These are phyloP conservation scores for Mucor irregularis DNA, from an alignment of 371 early-diverging fungal genomes.

Conservation along the genomic window DNA sequence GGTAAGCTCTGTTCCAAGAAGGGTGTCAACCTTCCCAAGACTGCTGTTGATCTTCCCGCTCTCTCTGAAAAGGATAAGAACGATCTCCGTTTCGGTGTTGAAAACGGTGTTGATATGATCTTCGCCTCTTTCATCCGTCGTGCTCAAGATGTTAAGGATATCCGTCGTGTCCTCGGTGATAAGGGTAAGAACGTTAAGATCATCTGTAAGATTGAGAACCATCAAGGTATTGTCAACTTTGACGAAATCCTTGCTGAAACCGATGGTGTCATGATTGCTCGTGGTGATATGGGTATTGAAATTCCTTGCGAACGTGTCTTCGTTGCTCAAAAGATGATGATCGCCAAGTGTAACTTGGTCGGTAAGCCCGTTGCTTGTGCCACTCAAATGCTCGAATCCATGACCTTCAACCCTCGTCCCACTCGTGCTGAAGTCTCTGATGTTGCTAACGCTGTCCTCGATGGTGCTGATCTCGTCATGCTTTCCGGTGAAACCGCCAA, in stretches of 20 bases:
- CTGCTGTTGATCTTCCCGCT: conserved; percentile 82
- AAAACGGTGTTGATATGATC: conserved; percentile 92
- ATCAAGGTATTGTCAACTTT: conserved; percentile 90
- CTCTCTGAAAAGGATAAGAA: conserved; percentile 90
- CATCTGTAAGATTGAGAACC: conserved; percentile 92
- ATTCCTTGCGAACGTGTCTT: conserved; percentile 89
- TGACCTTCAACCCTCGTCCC: conserved; percentile 93
- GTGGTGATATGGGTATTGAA: conserved; percentile 97
- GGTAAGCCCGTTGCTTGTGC: conserved; percentile 96
- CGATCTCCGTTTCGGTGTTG: conserved; percentile 89
- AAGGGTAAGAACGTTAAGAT: conserved; percentile 85
- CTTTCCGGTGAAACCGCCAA: conserved; percentile 96
- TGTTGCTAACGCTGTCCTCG: conserved; percentile 95
- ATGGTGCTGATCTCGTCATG: conserved; percentile 97
- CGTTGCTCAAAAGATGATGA: conserved; percentile 95
- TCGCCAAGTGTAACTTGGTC: conserved; percentile 86
- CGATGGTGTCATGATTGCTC: conserved; percentile 98
- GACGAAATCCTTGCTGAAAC: conserved; percentile 90
- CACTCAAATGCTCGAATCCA: conserved; percentile 98
- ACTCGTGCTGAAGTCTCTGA: conserved; percentile 98
- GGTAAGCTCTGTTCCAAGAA: conserved; percentile 76
- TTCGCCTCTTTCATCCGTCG: conserved; percentile 96
- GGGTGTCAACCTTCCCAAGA: conserved; percentile 85
- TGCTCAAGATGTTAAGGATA: conserved; percentile 84
- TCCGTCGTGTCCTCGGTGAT: conserved; percentile 76